Evolutionary conservation across 257 asterid species (phyloP), one percentile per base, ranked within the genome.

Genomic region (Hygrophila difformis): DNA sequence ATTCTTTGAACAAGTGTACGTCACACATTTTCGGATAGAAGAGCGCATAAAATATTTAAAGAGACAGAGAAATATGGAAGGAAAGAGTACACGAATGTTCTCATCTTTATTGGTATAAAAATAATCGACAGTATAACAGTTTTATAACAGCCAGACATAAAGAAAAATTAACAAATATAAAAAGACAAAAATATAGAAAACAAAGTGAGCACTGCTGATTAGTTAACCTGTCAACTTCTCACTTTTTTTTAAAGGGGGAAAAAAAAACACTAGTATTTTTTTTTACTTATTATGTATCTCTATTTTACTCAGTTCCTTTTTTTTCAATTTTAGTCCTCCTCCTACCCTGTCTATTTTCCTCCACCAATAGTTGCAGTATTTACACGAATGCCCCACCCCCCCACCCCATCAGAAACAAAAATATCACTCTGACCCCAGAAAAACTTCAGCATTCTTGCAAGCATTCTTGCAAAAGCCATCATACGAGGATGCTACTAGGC

Each of bases 401-500:
- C 12, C 39, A 61, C 59, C 58, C 76, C 76, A 56, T 48, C 35
- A 64, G 12, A 51, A 70, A 55, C 21, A 29, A 37, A 56, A 53
- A 55, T 63, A 18, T 39, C 19, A 36, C 8, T 51, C 68, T 43
- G 1, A 5, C 12, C 37, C 37, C 2, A 2, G 8, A n/a, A n/a
- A n/a, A n/a, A n/a, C n/a, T n/a, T n/a, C n/a, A n/a, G n/a, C n/a
- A n/a, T n/a, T n/a, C n/a, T n/a, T n/a, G n/a, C n/a, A n/a, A n/a
- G n/a, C n/a, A n/a, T n/a, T n/a, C n/a, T n/a, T n/a, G n/a, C n/a
- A n/a, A n/a, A n/a, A n/a, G n/a, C n/a, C 37, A 2, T 33, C 37
- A 33, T 10, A 85, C 80, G 39, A 67, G 28, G 50, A 88, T 64
- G 51, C 73, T 73, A 46, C 73, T 69, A 13, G 97, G 95, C 70